A percentile compares a stretch with the other conserved stretches of the same genome.
Evolutionary conservation across 352 stramenopile genomes (phyloP).

Genomic region (Globisporangium recalcitrans): DNA sequence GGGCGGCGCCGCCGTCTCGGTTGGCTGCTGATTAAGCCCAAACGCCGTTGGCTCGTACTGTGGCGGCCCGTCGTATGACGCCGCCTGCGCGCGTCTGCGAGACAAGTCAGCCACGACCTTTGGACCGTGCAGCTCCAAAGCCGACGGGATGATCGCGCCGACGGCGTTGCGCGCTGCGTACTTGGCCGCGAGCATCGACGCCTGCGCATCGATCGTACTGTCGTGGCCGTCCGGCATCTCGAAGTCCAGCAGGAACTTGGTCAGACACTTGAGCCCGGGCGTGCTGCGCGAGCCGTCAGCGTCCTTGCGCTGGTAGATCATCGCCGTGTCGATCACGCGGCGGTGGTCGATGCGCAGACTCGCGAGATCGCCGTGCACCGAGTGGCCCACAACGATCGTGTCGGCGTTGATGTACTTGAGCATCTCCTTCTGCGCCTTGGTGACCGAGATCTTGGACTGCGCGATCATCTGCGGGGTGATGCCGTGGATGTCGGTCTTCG

Average conservation of each 20-base stretch:
- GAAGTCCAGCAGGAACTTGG: conserved; percentile 75
- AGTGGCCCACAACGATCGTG: conserved; percentile 83
- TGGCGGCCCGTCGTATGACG: conserved; percentile 28
- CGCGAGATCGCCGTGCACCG: conserved; percentile 68
- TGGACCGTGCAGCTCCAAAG: conserved; percentile 56
- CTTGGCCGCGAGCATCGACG: conserved; percentile 82
- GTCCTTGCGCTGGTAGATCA: conserved; percentile 69
- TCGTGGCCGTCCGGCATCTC: conserved; percentile 85
- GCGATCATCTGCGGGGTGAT: conserved; percentile 68
- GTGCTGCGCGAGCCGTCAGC: conserved; percentile 30
- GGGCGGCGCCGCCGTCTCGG: conserved; percentile 6
- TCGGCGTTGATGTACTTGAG: conserved; percentile 80
- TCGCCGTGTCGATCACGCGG: conserved; percentile 78
- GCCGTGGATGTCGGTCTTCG: conserved; percentile 85
- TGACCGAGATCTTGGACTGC: conserved; percentile 66
- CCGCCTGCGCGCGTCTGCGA: background rate
- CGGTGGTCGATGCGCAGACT: conserved; percentile 69
- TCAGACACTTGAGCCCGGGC: conserved; percentile 68
- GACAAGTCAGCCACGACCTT: conserved; percentile 12
- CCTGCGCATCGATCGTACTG: conserved; percentile 82
- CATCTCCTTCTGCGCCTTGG: conserved; percentile 74
- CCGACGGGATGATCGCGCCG: conserved; percentile 64
- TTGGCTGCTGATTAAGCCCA: conserved; percentile 14
- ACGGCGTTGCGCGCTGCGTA: conserved; percentile 52
- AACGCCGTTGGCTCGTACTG: conserved; percentile 45